Base-by-base conservation (phyloP, 106 monocot genomes). In the Cymbidium sinense region DNA sequence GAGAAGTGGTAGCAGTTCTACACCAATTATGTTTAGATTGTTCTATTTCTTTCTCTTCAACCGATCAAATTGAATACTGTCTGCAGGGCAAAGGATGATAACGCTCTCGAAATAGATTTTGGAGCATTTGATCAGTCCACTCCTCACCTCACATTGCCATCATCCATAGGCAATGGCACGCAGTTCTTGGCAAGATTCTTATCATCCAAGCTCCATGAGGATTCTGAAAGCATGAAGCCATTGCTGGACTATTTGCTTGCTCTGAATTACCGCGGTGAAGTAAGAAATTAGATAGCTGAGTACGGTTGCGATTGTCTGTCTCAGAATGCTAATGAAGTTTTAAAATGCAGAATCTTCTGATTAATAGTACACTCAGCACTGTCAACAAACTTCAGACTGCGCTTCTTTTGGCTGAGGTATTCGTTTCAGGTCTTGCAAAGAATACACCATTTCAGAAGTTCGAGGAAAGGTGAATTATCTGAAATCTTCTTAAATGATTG, bases 41-140 rank as follows among this genome's bases (percentile, higher is more conserved):
- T n/a, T 58, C 23, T 15, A 13, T 47, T 47, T 47, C 47, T 0
- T 47, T 47, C 13, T 2, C 47, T 47, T 47, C 30, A 34, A 69
- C 19, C 43, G 44, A 51, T 75, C 30, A 13, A 75, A 80, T 51
- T 23, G 12, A 21, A 6, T n/a, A n/a, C 2, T 39, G 8, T 70
- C 47, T 83, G 31, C 81, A 96, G 96, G 91, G 91, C 96, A 13
- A 88, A 76, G 31, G 94, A 96, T 74, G 94, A 94, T 43, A 88
- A 96, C 70, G 80, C 96, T 25, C 74, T 96, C n/a, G 96, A 96
- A 79, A 82, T 94, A 3, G 94, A 96, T 77, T 96, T 96, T 7
- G 89, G 91, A 71, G 87, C 87, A 1, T 89, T 96, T 21, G 91
- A 92, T 65, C 50, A 52, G 7, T 84, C 82, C 21, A 90, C 81